Conservation (phyloP, 495 filamentous ascomycete genomes). For the Podospora comata region DNA sequence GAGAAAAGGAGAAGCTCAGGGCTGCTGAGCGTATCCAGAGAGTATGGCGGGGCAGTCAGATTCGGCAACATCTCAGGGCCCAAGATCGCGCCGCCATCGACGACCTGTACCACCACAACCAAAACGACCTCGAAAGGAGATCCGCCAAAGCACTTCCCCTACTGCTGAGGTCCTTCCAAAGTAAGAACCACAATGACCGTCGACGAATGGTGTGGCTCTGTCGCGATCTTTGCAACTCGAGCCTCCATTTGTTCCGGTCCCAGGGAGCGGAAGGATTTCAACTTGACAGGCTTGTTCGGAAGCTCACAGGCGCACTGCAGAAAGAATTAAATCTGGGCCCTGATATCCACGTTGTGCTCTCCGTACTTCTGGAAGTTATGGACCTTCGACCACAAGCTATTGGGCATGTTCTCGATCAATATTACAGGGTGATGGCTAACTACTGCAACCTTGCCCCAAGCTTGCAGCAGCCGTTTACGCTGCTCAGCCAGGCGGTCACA, state of each 20-base stretch:
- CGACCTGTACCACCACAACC: conserved; percentile 33
- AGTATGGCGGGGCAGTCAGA: conserved; percentile 76
- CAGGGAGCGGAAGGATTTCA: conserved; percentile 22
- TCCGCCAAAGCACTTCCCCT: conserved; percentile 35
- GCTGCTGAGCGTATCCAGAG: conserved; percentile 74
- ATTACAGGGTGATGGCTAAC: not conserved
- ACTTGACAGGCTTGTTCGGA: conserved; percentile 34
- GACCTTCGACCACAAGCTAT: not conserved
- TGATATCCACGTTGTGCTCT: conserved; percentile 15
- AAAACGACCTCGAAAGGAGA: conserved; percentile 23
- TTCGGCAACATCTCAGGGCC: conserved; percentile 54
- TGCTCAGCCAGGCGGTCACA: conserved; percentile 4
- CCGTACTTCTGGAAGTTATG: not conserved
- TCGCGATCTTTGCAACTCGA: conserved; percentile 35
- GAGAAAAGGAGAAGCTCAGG: conserved; percentile 72
- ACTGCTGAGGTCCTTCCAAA: conserved; percentile 34
- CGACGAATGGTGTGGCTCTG: conserved; percentile 36
- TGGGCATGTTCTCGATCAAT: not conserved
- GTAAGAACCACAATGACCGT: conserved; percentile 32
- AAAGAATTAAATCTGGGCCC: conserved; percentile 11
- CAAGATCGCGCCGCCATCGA: conserved; percentile 70
- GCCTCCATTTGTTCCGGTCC: conserved; percentile 28
- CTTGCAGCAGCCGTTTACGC: not conserved
- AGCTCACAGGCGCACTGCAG: conserved; percentile 37
- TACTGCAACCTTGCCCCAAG: not conserved